A percentile compares a stretch with the other conserved stretches of the same genome.
Evolutionary conservation across 73 alveolate genomes (phyloP).

Genomic region (Urostyla sp.): DNA sequence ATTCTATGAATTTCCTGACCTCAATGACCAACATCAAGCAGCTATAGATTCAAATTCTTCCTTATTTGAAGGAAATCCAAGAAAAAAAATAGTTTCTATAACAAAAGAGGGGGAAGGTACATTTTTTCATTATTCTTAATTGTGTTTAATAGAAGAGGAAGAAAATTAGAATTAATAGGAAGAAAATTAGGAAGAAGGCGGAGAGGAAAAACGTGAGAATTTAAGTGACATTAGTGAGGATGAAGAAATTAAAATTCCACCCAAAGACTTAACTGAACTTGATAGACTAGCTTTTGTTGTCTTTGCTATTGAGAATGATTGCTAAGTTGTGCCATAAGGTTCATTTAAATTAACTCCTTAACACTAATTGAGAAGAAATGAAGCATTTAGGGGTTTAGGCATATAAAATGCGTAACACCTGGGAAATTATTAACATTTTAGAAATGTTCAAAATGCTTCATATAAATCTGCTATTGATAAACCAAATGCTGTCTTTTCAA

Average conservation of each 20-base stretch:
- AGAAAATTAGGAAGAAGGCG: constrained; percentile 73
- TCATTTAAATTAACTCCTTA: constrained; percentile 82
- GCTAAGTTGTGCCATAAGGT: constrained; percentile 83
- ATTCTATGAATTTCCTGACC: constrained; percentile 86
- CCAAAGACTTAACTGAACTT: constrained; percentile 84
- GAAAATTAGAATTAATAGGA: constrained; percentile 67
- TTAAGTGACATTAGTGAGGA: constrained; percentile 76
- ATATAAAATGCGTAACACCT: constrained; percentile 65
- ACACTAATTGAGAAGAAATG: constrained; percentile 87
- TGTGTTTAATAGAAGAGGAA: constrained; percentile 24
- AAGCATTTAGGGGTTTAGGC: constrained; percentile 81
- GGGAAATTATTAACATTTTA: constrained; percentile 82
- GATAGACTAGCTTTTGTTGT: constrained; percentile 88
- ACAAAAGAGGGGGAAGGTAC: constrained; percentile 64
- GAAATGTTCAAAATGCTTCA: constrained; percentile 76
- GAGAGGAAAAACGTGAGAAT: constrained; percentile 64
- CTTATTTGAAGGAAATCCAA: constrained; percentile 83
- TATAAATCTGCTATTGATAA: constrained; percentile 69
- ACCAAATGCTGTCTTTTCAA: constrained; percentile 77
- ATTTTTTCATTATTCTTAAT: not conserved
- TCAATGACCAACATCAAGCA: constrained; percentile 76
- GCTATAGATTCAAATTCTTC: constrained; percentile 70
- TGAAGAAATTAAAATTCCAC: constrained; percentile 80
- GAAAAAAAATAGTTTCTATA: constrained; percentile 47
- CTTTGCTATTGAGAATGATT: constrained; percentile 86